A percentile compares a stretch with the other conserved stretches of the same genome.
phyloP scores from a whole-genome alignment of 345 rosid genomes.

The Litchi chinensis region DNA sequence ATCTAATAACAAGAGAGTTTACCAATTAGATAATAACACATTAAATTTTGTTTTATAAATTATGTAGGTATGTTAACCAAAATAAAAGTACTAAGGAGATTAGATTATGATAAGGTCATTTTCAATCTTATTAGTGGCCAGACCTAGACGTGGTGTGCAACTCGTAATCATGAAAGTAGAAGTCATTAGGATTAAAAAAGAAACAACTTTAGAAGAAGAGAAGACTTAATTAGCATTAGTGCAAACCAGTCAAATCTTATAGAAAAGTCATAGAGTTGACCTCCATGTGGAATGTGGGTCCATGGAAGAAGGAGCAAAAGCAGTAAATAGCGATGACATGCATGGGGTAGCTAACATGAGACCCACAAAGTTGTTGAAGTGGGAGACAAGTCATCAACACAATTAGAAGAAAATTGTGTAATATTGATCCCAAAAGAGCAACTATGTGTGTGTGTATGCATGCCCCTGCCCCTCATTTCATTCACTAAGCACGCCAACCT shows the following conservation, averaged over 20 bases:
- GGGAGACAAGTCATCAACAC: slow-evolving; percentile 48
- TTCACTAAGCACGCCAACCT: slow-evolving; percentile 44
- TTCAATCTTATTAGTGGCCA: neutral
- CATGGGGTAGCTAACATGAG: slow-evolving; percentile 24
- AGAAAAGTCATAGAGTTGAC: neutral
- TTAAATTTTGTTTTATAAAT: too few relatives aligned
- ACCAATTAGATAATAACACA: too few relatives aligned
- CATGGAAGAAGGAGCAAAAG: neutral
- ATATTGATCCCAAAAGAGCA: slow-evolving; percentile 14
- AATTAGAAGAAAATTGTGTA: slow-evolving; percentile 9
- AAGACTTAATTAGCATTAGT: too few relatives aligned
- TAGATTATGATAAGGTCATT: too few relatives aligned
- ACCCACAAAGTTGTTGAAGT: slow-evolving; percentile 45
- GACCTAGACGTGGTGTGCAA: slow-evolving; percentile 3
- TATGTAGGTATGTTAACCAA: too few relatives aligned
- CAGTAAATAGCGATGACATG: neutral
- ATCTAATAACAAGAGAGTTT: neutral
- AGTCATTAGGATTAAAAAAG: neutral
- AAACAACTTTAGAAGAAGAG: neutral
- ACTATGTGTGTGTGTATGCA: neutral
- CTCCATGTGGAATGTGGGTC: slow-evolving; percentile 6
- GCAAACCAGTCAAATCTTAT: neutral
- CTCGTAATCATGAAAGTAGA: neutral
- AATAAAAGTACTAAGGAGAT: neutral
- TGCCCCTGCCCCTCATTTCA: slow-evolving; percentile 17